Percentiles rank a stretch among this genome's conserved stretches.
These are phyloP conservation scores for Pleurostoma richardsiae DNA, from an alignment of 2,329 filamentous ascomycete genomes.

Conservation along the genomic window DNA sequence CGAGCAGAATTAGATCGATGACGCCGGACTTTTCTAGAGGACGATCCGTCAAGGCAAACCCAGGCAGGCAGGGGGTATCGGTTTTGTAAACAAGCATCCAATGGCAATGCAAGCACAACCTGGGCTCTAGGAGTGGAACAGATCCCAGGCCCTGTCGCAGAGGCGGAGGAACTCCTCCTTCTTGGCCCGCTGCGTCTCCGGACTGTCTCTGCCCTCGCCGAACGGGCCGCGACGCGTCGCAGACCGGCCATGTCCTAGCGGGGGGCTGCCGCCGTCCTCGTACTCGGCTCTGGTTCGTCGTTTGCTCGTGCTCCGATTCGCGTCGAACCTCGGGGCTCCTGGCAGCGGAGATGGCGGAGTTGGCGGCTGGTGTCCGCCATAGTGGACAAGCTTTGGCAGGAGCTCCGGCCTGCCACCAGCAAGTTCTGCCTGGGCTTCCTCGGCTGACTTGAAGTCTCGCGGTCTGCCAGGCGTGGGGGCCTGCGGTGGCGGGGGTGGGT, in stretches of 20 bases:
- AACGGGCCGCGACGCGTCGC: slow-evolving; percentile 63
- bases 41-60: too few species aligned
- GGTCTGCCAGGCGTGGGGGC: slow-evolving; percentile 57
- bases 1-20: too few species aligned
- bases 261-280: slow-evolving; percentile 85
- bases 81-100: slow-evolving; percentile 10
- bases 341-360: slow-evolving; percentile 79
- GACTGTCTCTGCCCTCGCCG: slow-evolving; percentile 75
- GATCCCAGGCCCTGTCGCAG: slow-evolving; percentile 88
- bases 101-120: slow-evolving; percentile 9
- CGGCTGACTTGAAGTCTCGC: slow-evolving; percentile 89
- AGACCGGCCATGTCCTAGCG: slow-evolving; percentile 69
- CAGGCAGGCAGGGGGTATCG: too few species aligned
- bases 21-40: too few species aligned
- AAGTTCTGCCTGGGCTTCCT: slow-evolving; percentile 88
- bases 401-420: slow-evolving; percentile 90
- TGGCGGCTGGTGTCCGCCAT: slow-evolving; percentile 87
- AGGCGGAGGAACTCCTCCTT: slow-evolving; percentile 86
- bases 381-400: slow-evolving; percentile 90
- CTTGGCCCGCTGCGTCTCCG: slow-evolving; percentile 78
- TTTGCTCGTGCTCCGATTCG: slow-evolving; percentile 57
- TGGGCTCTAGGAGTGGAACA: slow-evolving; percentile 77
- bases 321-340: slow-evolving; percentile 37
- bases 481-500: slow-evolving; percentile 52
- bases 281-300: slow-evolving; percentile 85